Conservation (phyloP, 371 early-diverging fungal genomes). For the Hamiltosporidium tvaerminnensis region DNA sequence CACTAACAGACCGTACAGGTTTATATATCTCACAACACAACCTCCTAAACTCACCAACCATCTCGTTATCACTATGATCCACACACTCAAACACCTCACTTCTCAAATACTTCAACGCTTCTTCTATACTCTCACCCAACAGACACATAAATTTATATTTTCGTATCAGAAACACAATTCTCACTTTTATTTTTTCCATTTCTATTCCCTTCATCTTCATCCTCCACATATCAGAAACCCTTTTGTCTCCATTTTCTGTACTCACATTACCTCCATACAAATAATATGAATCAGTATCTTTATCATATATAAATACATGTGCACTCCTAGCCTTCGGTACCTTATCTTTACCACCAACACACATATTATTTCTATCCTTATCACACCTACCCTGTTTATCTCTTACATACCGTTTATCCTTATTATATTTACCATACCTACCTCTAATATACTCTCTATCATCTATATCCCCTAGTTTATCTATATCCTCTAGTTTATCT, state of each 20-base stretch:
- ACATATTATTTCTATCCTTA: too few species aligned
- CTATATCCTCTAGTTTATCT: too few species aligned
- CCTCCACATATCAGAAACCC: slow-evolving; percentile 19
- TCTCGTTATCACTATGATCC: not conserved
- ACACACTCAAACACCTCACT: slow-evolving; percentile 4
- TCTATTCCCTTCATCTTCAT: slow-evolving; percentile 6
- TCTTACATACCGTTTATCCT: too few species aligned
- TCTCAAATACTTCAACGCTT: slow-evolving; percentile 14
- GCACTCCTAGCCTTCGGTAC: too few species aligned
- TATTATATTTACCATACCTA: too few species aligned
- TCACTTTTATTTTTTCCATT: not conserved
- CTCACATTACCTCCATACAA: slow-evolving; percentile 26
- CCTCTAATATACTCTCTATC: too few species aligned
- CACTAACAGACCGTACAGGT: too few species aligned
- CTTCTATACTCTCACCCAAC: not conserved
- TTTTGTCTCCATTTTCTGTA: slow-evolving; percentile 2
- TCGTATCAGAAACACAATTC: slow-evolving; percentile 2
- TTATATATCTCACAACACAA: not conserved
- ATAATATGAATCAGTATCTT: slow-evolving; percentile 5
- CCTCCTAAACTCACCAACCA: not conserved
- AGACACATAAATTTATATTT: slow-evolving; percentile 13
- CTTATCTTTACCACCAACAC: too few species aligned
- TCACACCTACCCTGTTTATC: too few species aligned
- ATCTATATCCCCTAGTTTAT: too few species aligned
- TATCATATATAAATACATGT: slow-evolving; percentile 13